These are phyloP conservation scores for Zymoseptoria crescenta DNA, from an alignment of 2,329 filamentous ascomycete genomes.

Conservation along the genomic window DNA sequence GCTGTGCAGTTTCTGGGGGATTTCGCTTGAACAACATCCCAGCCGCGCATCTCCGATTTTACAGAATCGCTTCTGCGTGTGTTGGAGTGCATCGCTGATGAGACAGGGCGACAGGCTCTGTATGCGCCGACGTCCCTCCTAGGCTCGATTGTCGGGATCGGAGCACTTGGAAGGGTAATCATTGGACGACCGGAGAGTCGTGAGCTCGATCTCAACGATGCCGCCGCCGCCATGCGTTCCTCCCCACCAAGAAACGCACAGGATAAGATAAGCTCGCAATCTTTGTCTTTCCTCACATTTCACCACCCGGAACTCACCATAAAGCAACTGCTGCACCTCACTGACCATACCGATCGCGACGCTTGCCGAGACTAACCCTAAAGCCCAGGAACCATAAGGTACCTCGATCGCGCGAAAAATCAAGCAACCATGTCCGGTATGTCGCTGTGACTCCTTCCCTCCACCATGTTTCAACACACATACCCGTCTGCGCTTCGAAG, in stretches of 20 bases:
- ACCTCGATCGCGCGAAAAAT: not conserved
- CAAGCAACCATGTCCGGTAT: not conserved
- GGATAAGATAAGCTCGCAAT: not conserved
- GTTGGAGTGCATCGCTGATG: not conserved
- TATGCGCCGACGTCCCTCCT: not conserved
- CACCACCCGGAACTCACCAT: not conserved
- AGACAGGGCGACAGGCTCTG: not conserved
- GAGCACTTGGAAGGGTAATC: not conserved
- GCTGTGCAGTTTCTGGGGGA: not conserved
- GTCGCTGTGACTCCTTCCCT: not conserved
- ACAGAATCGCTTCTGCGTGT: not conserved
- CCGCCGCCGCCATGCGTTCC: not conserved
- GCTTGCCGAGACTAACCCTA: not conserved
- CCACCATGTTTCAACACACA: not conserved
- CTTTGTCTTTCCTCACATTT: not conserved
- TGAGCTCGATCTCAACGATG: not conserved
- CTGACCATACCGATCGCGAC: not conserved
- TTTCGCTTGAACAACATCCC: not conserved
- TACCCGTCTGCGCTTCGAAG: not conserved
- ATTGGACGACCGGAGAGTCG: not conserved
- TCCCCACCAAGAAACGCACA: not conserved
- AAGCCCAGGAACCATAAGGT: not conserved
- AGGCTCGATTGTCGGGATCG: not conserved
- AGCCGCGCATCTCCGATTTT: not conserved
- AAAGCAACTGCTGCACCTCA: not conserved